Conservation (phyloP, 495 filamentous ascomycete species). For the Bacidia rubella region DNA sequence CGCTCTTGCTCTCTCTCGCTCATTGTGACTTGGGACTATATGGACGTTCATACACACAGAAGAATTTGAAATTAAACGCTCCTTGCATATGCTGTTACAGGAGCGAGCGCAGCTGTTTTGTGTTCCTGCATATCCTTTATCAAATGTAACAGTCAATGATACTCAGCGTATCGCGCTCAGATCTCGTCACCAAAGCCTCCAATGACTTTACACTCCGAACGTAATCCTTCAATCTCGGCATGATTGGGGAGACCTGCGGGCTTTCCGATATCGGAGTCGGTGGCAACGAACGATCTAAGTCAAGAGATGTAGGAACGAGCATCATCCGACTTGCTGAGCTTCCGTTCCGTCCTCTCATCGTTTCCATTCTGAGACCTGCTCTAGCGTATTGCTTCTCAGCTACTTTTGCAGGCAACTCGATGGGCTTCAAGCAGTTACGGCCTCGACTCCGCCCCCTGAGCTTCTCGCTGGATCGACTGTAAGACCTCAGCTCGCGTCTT, state of each 20-base stretch:
- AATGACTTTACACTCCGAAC: background rate
- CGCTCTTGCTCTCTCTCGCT: too few species aligned
- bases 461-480: background rate
- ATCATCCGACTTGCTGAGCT: background rate
- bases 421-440: background rate
- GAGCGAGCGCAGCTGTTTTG: too few species aligned
- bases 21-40: too few species aligned
- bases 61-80: too few species aligned
- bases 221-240: background rate
- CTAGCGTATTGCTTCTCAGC: background rate
- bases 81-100: too few species aligned
- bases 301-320: background rate
- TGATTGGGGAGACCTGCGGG: slow-evolving; percentile 5
- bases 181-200: background rate
- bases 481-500: slow-evolving; percentile 1
- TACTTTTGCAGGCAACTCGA: background rate
- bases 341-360: too few species aligned
- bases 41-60: too few species aligned
- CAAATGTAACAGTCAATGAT: background rate
- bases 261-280: slow-evolving; percentile 9
- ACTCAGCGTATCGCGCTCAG: background rate
- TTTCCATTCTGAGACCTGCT: too few species aligned
- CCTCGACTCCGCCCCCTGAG: background rate
- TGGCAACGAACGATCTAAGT: slow-evolving; percentile 5
- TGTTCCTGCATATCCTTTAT: background rate